Percentiles rank a stretch among this genome's conserved stretches.
Evolutionary conservation across 768 basidiomycete genomes (phyloP).

Genomic region (Sporobolomyces pararoseus): DNA sequence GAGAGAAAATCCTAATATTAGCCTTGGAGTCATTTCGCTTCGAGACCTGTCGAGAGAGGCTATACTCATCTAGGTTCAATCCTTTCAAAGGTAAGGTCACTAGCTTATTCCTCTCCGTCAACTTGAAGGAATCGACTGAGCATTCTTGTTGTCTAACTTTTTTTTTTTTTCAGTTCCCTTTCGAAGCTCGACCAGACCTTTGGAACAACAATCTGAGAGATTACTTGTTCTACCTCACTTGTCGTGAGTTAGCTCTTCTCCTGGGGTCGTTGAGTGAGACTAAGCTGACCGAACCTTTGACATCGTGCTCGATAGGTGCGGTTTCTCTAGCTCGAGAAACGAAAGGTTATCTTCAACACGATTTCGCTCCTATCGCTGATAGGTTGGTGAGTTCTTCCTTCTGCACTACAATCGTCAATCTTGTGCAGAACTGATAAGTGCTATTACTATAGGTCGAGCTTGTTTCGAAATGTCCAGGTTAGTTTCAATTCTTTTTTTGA

Average conservation of each 20-base stretch:
- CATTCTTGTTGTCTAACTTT: too few relatives aligned
- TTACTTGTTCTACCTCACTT: background rate
- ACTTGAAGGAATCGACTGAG: background rate
- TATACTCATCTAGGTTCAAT: constrained; percentile 29
- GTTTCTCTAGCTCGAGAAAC: background rate
- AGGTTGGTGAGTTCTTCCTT: background rate
- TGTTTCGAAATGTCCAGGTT: background rate
- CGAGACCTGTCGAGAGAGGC: constrained; percentile 23
- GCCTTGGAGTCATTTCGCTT: background rate
- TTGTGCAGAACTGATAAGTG: too few relatives aligned
- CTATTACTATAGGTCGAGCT: background rate
- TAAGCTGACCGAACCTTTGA: too few relatives aligned
- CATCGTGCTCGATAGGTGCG: background rate
- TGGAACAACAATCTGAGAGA: constrained; percentile 17
- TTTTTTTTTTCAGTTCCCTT: constrained; percentile 23
- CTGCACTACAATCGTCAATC: too few relatives aligned
- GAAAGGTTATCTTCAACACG: background rate
- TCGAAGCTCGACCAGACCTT: background rate
- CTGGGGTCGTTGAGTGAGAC: too few relatives aligned
- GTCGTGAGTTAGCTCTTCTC: background rate
- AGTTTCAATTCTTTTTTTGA: background rate
- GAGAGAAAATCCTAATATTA: background rate
- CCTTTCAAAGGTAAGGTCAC: constrained; percentile 19
- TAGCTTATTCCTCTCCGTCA: background rate
- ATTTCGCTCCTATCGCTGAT: background rate